These are phyloP conservation scores for Wallacemonas collosoma DNA, from an alignment of 208 protist species.

Conservation along the genomic window DNA sequence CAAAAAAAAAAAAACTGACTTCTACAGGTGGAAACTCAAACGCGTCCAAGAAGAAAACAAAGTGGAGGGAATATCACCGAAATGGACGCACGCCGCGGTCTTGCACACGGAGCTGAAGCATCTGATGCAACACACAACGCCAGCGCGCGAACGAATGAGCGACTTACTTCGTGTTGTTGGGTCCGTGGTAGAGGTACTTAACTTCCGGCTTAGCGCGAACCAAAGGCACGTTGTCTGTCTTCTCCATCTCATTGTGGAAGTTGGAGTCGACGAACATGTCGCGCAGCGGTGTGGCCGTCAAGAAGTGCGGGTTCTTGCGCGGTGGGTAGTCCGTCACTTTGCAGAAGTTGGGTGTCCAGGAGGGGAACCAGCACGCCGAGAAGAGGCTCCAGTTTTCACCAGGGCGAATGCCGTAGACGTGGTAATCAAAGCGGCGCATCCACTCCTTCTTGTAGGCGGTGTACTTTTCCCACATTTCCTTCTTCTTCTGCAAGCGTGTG, in stretches of 20 bases:
- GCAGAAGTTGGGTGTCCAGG: conserved; percentile 59
- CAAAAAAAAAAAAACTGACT: conserved; percentile 13
- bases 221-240: conserved; percentile 59
- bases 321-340: conserved; percentile 80
- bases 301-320: conserved; percentile 91
- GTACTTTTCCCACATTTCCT: conserved; percentile 83
- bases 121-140: no score
- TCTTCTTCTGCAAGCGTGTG: conserved; percentile 77
- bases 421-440: conserved; percentile 90
- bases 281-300: conserved; percentile 74
- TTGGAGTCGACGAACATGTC: conserved; percentile 58
- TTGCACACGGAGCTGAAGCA: no score
- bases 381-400: conserved; percentile 83
- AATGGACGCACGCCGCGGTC: no score
- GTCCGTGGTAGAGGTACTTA: conserved; percentile 78
- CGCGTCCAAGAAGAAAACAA: conserved; percentile 7
- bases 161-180: conserved; percentile 29
- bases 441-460: conserved; percentile 90
- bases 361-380: conserved; percentile 79
- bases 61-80: conserved; percentile 14
- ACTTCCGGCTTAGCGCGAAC: conserved; percentile 71
- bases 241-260: conserved; percentile 50
- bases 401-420: conserved; percentile 88
- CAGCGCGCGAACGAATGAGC: no score
- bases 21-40: background rate